These are phyloP conservation scores for Erigeron philadelphicus DNA, from an alignment of 140 eudicot genomes.

Conservation along the genomic window DNA sequence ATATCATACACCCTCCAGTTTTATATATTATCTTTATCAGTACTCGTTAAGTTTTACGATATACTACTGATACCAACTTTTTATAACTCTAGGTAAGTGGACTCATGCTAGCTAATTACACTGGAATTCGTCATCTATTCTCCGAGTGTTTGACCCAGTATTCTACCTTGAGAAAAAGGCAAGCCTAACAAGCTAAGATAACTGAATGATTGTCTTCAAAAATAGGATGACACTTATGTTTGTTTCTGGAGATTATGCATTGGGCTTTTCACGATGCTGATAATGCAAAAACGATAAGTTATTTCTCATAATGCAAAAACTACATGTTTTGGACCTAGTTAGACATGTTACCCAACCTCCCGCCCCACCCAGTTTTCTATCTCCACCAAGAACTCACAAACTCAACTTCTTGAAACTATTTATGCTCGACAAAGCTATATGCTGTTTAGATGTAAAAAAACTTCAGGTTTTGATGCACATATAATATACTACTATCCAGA, in stretches of 20 bases:
- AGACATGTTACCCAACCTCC: neutral
- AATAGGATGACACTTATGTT: too few species aligned
- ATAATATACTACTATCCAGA: neutral
- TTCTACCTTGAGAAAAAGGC: slow-evolving; percentile 76
- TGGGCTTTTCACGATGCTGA: too few species aligned
- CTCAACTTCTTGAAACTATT: neutral
- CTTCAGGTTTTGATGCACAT: neutral
- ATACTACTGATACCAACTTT: slow-evolving; percentile 3
- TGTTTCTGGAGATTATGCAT: too few species aligned
- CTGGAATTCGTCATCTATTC: slow-evolving; percentile 94
- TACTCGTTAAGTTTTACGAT: neutral
- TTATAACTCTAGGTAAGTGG: slow-evolving; percentile 64
- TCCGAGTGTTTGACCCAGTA: slow-evolving; percentile 75
- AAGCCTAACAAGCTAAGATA: slow-evolving; percentile 36
- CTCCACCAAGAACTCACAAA: neutral
- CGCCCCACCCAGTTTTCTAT: neutral
- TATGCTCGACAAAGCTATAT: neutral
- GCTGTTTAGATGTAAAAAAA: neutral
- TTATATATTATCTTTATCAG: neutral
- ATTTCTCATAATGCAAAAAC: too few species aligned
- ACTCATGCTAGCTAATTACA: slow-evolving; percentile 92
- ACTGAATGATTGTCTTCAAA: too few species aligned
- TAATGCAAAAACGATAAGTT: too few species aligned
- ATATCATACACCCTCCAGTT: neutral
- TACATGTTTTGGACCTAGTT: neutral